Percentiles rank a stretch among this genome's conserved stretches.
These are phyloP conservation scores for Penicillium canescens DNA, from an alignment of 495 filamentous ascomycete genomes.

Conservation along the genomic window DNA sequence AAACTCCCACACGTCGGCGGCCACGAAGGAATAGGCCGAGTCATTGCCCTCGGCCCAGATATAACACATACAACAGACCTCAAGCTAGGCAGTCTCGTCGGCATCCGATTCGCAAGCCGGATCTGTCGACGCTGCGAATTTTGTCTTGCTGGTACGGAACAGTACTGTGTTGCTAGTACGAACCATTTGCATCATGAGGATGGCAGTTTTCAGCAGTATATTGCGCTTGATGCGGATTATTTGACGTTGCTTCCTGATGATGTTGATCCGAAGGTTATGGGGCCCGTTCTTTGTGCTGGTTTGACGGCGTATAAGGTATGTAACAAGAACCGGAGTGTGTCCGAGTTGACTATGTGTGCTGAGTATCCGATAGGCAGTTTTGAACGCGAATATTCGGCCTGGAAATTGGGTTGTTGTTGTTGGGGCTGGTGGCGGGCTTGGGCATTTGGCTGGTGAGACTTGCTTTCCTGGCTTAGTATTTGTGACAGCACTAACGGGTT, in stretches of 20 bases:
- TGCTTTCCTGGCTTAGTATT: neutral
- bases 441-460: conserved; percentile 43
- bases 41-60: conserved; percentile 40
- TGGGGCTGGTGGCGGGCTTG: conserved; percentile 52
- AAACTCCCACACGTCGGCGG: conserved; percentile 52
- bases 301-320: conserved; percentile 38
- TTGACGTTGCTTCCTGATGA: conserved; percentile 47
- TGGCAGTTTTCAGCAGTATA: conserved; percentile 49
- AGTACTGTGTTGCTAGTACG: conserved; percentile 44
- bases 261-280: conserved; percentile 43
- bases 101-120: conserved; percentile 47
- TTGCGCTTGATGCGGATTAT: conserved; percentile 48
- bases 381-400: conserved; percentile 40
- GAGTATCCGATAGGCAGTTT: conserved; percentile 29
- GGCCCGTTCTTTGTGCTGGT: conserved; percentile 48
- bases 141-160: conserved; percentile 47
- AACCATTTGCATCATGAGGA: conserved; percentile 54
- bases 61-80: conserved; percentile 27
- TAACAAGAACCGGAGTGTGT: neutral
- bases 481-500: neutral
- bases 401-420: conserved; percentile 49
- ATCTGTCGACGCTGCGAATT: conserved; percentile 50
- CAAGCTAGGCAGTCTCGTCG: conserved; percentile 43
- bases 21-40: conserved; percentile 49
- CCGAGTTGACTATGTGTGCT: neutral